Base-by-base conservation (phyloP, 2,329 filamentous ascomycete genomes). In the Arthrobotrys pseudoclavata region DNA sequence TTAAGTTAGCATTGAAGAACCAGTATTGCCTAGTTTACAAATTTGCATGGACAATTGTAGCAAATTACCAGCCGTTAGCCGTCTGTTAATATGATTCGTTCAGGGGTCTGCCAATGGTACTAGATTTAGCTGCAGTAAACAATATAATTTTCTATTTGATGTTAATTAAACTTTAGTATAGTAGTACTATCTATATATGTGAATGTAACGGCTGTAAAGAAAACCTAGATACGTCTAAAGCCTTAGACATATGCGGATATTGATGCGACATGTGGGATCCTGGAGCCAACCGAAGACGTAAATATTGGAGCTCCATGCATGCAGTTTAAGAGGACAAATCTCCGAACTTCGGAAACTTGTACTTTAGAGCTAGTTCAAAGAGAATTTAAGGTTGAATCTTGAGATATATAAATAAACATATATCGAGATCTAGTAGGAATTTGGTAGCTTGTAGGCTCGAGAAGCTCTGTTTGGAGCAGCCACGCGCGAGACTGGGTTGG, bases 401-500 rank as follows among this genome's bases (percentile, higher is more conserved):
- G 31, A 18, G 4, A 45, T 20, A 7, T 6, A 20, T 20, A 5
- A n/a, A 3, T 40, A 40, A 40, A 40, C 10, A 45, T 9, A 6
- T 18, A 20, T 45, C 42, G 4, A 42, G n/a, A 18, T 31, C 45
- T 45, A 45, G 57, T 29, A 18, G 68, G 37, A 64, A 57, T 55
- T 9, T 64, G 47, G 68, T 12, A 55, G 57, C 18, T 71, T 26
- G 20, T 42, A 64, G 68, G 57, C 34, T 71, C 34, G 68, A 64
- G 68, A 48, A 71, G 48, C 68, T 63, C 15, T 48, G 57, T 71
- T 71, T 22, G 57, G 67, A 69, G 34, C 68, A 62, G 57, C 57
- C 57, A 62, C 12, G 18, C 68, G 63, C 70, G 53, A 31, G 53
- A 37, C 52, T 22, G 22, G 53, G 64, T 60, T 66, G 71, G 71